A percentile compares a stretch with the other conserved stretches of the same genome.
Conservation (phyloP, 176 grass and related monocot species). For the Olyra latifolia region DNA sequence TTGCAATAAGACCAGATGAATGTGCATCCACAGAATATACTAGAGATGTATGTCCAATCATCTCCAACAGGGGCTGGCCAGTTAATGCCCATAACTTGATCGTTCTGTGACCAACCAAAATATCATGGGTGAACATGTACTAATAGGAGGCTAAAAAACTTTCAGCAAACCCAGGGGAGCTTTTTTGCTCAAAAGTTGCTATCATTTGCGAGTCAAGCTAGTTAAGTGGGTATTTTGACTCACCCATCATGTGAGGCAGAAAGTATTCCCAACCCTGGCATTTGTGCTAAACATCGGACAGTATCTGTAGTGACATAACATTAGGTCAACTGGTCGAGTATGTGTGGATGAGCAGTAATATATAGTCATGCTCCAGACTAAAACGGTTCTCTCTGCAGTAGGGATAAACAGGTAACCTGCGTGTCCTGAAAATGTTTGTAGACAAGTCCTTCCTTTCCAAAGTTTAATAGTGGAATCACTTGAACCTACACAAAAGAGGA, state of each 20-base stretch:
- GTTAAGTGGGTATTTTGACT: conserved; percentile 32
- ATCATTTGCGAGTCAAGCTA: conserved; percentile 5
- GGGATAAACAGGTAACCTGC: conserved; percentile 57
- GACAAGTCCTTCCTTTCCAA: conserved; percentile 94
- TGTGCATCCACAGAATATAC: conserved; percentile 92
- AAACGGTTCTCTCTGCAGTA: neutral
- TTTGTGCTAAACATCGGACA: conserved; percentile 72
- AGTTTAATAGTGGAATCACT: conserved; percentile 94
- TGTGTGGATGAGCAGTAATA: neutral
- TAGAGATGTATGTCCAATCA: conserved; percentile 94
- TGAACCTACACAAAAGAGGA: conserved; percentile 58
- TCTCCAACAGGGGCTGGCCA: conserved; percentile 84
- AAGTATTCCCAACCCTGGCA: conserved; percentile 80
- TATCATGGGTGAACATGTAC: conserved; percentile 10
- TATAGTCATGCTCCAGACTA: neutral
- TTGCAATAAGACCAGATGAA: conserved; percentile 91
- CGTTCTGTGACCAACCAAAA: conserved; percentile 50
- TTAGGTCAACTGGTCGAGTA: neutral
- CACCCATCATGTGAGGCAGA: conserved; percentile 92
- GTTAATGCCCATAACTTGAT: conserved; percentile 93
- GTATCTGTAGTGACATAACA: conserved; percentile 59
- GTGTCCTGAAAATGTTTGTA: conserved; percentile 93
- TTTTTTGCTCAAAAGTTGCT: neutral
- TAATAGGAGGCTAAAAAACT: neutral
- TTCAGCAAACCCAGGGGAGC: neutral